Evolutionary conservation across 768 basidiomycete species (phyloP), one percentile per base, ranked within the genome.

Genomic region (Mycena pura): DNA sequence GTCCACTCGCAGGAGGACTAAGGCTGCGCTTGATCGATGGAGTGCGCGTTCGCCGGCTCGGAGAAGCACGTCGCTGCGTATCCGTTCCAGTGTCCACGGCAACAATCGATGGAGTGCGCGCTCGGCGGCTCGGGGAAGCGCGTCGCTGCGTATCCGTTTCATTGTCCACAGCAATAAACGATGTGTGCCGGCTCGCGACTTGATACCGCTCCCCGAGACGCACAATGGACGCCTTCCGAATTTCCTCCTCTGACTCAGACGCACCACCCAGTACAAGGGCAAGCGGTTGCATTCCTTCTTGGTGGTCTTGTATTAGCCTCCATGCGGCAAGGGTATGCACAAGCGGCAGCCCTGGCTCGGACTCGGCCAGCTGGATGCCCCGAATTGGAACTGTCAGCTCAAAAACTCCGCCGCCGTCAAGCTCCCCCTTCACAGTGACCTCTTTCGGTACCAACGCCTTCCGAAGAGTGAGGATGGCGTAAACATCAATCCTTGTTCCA

Each of bases 241-340:
- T 67, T 22, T 78, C 74, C 0, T 75, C 77, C 2, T 72, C 69
- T 1, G 74, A n/a, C n/a, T n/a, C n/a, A n/a, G n/a, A 69, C 28
- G 75, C 72, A 17, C 50, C 62, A 7, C 66, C 62, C 6, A 72
- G 57, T 5, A 76, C 61, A 10, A 50, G 61, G 5, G 77, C 78
- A 22, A 79, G 71, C n/a, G 72, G 74, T 19, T 73, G 74, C 21
- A 57, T 66, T 5, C 60, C 55, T 24, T 78, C 79, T 44, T 81
- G 77, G 40, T 86, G 69, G 17, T 84, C 84, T 64, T 79, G 79
- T n/a, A 88, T 83, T 27, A 88, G 74, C 14, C 74, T 73, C 57
- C 82, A 80, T 2, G 86, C 87, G 6, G 84, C 81, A 36, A 88
- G 73, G 0, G 81, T 79, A 65, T 89, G 88, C 25, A 89, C 68